A percentile compares a stretch with the other conserved stretches of the same genome.
Conservation (phyloP, 2,329 filamentous ascomycete species). For the Grosmannia clavigera region DNA sequence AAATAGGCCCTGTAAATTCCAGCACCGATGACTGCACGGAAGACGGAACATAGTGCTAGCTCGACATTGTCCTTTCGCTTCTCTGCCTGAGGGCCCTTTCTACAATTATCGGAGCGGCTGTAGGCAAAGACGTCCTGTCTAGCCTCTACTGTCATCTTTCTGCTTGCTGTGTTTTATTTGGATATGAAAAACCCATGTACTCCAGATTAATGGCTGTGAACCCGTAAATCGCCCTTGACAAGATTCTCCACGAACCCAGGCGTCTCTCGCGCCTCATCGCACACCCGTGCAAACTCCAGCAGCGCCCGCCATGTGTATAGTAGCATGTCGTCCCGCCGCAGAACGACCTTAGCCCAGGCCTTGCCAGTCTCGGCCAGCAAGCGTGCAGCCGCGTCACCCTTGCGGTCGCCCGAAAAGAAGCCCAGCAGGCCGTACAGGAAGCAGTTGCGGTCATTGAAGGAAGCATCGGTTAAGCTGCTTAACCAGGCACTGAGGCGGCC, state of each 20-base stretch:
- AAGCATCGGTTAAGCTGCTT: constrained; percentile 25
- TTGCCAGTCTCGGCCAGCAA: constrained; percentile 47
- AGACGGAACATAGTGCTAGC: too few relatives aligned
- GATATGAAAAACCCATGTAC: too few relatives aligned
- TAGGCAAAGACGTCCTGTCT: too few relatives aligned
- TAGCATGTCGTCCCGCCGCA: constrained; percentile 53
- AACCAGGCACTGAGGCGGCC: constrained; percentile 28
- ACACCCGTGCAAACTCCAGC: constrained; percentile 43
- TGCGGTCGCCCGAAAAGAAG: constrained; percentile 41
- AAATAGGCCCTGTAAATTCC: too few relatives aligned
- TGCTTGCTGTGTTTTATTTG: too few relatives aligned
- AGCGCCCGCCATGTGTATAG: constrained; percentile 52
- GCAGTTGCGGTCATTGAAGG: constrained; percentile 30
- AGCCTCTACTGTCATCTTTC: too few relatives aligned
- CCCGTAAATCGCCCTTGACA: too few relatives aligned
- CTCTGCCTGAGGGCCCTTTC: too few relatives aligned
- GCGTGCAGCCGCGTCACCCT: constrained; percentile 42
- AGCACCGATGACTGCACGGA: too few relatives aligned
- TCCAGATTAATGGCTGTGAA: too few relatives aligned
- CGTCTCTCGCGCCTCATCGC: constrained; percentile 30
- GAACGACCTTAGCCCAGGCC: constrained; percentile 47
- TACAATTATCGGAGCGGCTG: too few relatives aligned
- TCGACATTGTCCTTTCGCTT: too few relatives aligned
- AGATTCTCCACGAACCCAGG: constrained; percentile 33
- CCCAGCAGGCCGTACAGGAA: constrained; percentile 48